Conservation (phyloP, 352 stramenopile species). For the Ochromonadaceae sp. region DNA sequence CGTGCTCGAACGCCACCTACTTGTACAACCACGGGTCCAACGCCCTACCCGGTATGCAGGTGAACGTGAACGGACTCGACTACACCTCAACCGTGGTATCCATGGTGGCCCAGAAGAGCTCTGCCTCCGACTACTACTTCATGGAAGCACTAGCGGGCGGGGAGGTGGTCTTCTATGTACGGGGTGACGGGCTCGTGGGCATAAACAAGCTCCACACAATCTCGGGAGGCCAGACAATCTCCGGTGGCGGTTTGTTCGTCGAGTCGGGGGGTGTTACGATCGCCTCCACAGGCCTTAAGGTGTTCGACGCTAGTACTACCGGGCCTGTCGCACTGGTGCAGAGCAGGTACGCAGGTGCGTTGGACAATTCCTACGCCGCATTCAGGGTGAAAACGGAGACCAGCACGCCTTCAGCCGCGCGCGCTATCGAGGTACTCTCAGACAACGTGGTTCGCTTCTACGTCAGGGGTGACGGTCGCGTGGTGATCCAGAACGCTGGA, state of each 20-base stretch:
- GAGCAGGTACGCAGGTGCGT: neutral
- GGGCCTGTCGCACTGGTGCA: neutral
- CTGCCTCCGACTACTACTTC: constrained; percentile 52
- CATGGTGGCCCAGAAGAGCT: too few relatives aligned
- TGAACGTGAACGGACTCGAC: constrained; percentile 49
- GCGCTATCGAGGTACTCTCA: constrained; percentile 24
- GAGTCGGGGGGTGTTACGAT: constrained; percentile 27
- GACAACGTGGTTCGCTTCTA: constrained; percentile 12
- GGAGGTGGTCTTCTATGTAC: constrained; percentile 36
- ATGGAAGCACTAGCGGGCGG: constrained; percentile 31
- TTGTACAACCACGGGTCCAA: too few relatives aligned
- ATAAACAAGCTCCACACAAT: constrained; percentile 39
- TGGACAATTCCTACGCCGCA: constrained; percentile 16
- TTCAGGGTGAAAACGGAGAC: constrained; percentile 19
- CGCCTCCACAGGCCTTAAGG: constrained; percentile 17
- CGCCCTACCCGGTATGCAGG: constrained; percentile 43
- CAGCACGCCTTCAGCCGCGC: constrained; percentile 23
- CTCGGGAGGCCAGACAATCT: constrained; percentile 35
- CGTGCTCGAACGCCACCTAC: constrained; percentile 40
- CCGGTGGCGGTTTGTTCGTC: constrained; percentile 36
- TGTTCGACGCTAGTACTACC: constrained; percentile 22
- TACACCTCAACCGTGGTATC: constrained; percentile 37
- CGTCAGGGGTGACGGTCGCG: constrained; percentile 13
- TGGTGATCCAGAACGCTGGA: constrained; percentile 22
- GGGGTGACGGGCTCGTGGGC: constrained; percentile 37